Conservation (phyloP, 768 basidiomycete genomes). For the Lanmaoa rubissima region DNA sequence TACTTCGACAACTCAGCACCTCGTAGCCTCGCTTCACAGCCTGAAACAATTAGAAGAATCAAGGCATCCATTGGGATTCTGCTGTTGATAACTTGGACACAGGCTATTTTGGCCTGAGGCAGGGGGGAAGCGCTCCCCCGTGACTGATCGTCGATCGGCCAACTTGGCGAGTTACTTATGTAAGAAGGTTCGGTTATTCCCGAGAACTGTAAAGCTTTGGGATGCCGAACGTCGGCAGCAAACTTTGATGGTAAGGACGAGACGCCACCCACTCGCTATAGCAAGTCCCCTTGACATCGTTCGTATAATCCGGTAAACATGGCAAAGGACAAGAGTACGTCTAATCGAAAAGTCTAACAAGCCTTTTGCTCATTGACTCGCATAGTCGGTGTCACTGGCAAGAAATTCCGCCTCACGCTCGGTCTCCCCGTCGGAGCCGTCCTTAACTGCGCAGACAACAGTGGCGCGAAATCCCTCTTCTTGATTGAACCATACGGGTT, state of each 20-base stretch:
- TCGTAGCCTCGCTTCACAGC: background rate
- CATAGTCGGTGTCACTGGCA: constrained; percentile 70
- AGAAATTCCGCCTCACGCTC: constrained; percentile 94
- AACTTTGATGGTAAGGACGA: constrained; percentile 15
- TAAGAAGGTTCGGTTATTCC: background rate
- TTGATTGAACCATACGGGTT: constrained; percentile 95
- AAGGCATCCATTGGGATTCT: background rate
- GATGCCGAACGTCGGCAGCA: constrained; percentile 20
- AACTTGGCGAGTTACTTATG: no score
- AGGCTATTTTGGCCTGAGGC: background rate
- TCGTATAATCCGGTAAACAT: constrained; percentile 13
- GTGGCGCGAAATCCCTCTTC: constrained; percentile 94
- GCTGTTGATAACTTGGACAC: background rate
- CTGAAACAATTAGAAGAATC: background rate
- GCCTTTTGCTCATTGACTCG: background rate
- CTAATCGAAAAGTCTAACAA: background rate
- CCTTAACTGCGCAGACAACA: constrained; percentile 98
- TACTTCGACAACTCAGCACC: background rate
- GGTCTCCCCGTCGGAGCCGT: constrained; percentile 95
- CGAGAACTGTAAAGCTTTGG: constrained; percentile 18
- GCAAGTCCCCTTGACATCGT: constrained; percentile 1
- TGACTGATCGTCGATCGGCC: no score
- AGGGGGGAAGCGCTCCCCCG: background rate
- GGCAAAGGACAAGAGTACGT: constrained; percentile 27
- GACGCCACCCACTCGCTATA: background rate